Conservation (phyloP, 1,139 yeast species). For the Komagataea norvegica region DNA sequence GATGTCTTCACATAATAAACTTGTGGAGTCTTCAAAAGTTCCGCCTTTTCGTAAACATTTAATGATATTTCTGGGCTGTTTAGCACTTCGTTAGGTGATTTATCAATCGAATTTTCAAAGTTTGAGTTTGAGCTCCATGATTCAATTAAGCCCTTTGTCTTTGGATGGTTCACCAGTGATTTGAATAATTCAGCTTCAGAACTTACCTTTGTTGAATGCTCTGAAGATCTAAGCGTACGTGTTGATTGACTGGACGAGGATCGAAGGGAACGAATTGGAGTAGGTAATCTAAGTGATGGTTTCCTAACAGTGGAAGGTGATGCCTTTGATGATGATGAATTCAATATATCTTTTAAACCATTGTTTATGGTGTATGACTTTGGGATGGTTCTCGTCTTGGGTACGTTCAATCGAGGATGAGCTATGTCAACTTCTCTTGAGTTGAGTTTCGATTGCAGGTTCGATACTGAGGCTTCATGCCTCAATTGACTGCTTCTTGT, state of each 20-base stretch:
- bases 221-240: neutral
- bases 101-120: neutral
- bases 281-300: too few relatives aligned
- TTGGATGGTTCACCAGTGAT: slow-evolving; percentile 6
- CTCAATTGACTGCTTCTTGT: slow-evolving; percentile 20
- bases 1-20: slow-evolving; percentile 34
- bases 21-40: slow-evolving; percentile 40
- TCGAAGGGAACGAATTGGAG: too few relatives aligned
- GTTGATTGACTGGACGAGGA: neutral
- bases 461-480: slow-evolving; percentile 16
- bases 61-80: slow-evolving; percentile 21
- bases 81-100: slow-evolving; percentile 9
- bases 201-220: slow-evolving; percentile 7
- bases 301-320: slow-evolving; percentile 3
- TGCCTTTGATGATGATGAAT: slow-evolving; percentile 3
- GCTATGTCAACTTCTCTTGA: neutral
- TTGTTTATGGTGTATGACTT: slow-evolving; percentile 20
- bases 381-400: slow-evolving; percentile 16
- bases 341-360: slow-evolving; percentile 16
- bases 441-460: slow-evolving; percentile 7
- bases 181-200: slow-evolving; percentile 9
- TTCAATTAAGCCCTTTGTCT: slow-evolving; percentile 9
- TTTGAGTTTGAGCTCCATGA: slow-evolving; percentile 7
- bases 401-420: slow-evolving; percentile 8
- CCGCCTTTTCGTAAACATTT: slow-evolving; percentile 51